Evolutionary conservation across 2,329 filamentous ascomycete species (phyloP), one percentile per base, ranked within the genome.

Genomic region (Aspergillus proliferans): DNA sequence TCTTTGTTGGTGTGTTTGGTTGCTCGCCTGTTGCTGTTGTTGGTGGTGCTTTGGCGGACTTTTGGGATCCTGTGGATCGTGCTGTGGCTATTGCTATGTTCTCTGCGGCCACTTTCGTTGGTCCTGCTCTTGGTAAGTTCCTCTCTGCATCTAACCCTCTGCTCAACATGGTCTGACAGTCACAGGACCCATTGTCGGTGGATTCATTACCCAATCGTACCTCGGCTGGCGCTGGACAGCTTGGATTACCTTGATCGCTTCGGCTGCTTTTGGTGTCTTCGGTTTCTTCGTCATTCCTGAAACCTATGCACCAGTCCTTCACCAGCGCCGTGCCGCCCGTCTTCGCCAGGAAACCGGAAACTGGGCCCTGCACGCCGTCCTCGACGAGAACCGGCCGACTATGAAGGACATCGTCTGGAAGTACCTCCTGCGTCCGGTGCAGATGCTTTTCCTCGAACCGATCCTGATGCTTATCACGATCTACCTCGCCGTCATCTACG

Each of bases 191-290:
- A 71, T 81, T 47, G 65, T 76, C 7, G 76, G 76, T 7, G 74
- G 71, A 0, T 80, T 78, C 48, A 70, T 79, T 30, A 73, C 72
- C 0, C 66, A 75, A 38, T 73, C 67, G 6, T 55, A 72, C 53
- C 71, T 81, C 1, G 76, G 77, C 14, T 82, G 79, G 79, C 68
- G 78, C 15, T 82, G 79, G 77, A 81, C 77, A 0, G 72, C 72
- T 8, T 83, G 78, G 68, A 70, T 81, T 21, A 80, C 76, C 0
- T 58, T 76, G 42, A 80, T 82, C 45, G 70, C 77, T 57, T 66
- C 67, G 1, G 63, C 61, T 7, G 56, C 71, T 4, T 71, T 78
- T 51, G 69, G 70, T 8, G 47, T 67, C 3, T 49, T 78, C n/a
- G 72, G 68, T 0, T 51, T 76, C 12, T 50, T 77, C 24, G 58